Percentiles rank a stretch among this genome's conserved stretches.
phyloP scores from a whole-genome alignment of 1,139 yeast genomes.

The Debaryomyces robertsiae region DNA sequence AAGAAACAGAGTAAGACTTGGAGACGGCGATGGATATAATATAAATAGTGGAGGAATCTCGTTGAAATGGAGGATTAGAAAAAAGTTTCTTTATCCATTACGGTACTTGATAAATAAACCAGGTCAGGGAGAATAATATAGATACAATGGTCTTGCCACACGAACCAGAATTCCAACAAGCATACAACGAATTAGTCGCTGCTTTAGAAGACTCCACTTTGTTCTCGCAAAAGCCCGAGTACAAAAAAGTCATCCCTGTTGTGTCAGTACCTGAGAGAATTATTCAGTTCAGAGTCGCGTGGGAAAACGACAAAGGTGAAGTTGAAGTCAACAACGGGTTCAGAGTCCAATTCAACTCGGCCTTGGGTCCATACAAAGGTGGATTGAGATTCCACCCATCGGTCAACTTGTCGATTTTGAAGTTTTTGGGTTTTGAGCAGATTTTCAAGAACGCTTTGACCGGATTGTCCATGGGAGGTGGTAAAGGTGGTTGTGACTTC shows the following conservation, averaged over 20 bases:
- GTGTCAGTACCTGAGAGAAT: slow-evolving; percentile 95
- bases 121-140: background rate
- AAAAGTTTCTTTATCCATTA: background rate
- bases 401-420: slow-evolving; percentile 90
- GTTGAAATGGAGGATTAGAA: background rate
- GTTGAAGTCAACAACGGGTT: slow-evolving; percentile 94
- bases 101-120: too few species aligned
- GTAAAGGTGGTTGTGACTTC: slow-evolving; percentile 98
- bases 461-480: slow-evolving; percentile 98
- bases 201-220: slow-evolving; percentile 91
- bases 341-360: slow-evolving; percentile 98
- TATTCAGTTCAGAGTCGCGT: slow-evolving; percentile 93
- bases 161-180: slow-evolving; percentile 99
- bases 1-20: background rate
- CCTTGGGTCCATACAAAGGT: slow-evolving; percentile 98
- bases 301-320: slow-evolving; percentile 96
- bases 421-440: slow-evolving; percentile 97
- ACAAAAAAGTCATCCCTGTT: slow-evolving; percentile 85
- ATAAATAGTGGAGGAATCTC: slow-evolving; percentile 5
- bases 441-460: slow-evolving; percentile 98
- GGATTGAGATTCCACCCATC: slow-evolving; percentile 98
- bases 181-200: slow-evolving; percentile 87
- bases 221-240: slow-evolving; percentile 86
- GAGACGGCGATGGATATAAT: slow-evolving; percentile 1
- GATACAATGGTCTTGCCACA: slow-evolving; percentile 54